Percentiles rank a stretch among this genome's conserved stretches.
These are phyloP conservation scores for Phytopythium kandeliae DNA, from an alignment of 352 stramenopile species.

Conservation along the genomic window DNA sequence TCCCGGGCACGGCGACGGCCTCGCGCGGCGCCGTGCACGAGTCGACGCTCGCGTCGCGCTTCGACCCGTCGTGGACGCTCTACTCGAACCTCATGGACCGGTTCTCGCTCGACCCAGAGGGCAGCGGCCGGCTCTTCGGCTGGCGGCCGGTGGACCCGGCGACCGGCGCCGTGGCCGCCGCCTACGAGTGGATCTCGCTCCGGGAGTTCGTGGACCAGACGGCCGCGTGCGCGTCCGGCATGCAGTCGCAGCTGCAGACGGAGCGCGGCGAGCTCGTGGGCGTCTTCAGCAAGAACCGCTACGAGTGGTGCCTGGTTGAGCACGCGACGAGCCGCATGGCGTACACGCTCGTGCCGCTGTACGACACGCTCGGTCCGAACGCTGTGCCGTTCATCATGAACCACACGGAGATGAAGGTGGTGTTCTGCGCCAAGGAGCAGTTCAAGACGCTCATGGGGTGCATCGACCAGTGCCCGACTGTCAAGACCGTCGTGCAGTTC, in stretches of 20 bases:
- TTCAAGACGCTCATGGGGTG: conserved; percentile 17
- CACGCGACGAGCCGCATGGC: conserved; percentile 18
- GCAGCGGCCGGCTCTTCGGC: conserved; percentile 35
- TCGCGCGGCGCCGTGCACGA: conserved; percentile 15
- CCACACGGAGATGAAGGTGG: conserved; percentile 23
- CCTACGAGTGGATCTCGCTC: conserved; percentile 21
- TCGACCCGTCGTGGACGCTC: conserved; percentile 31
- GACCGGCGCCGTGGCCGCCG: conserved; percentile 13
- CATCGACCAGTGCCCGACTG: conserved; percentile 14
- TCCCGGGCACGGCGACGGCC: conserved; percentile 2
- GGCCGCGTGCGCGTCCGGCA: conserved; percentile 11
- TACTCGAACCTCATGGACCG: conserved; percentile 37
- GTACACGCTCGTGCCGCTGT: conserved; percentile 12
- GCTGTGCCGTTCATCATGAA: no score
- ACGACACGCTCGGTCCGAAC: no score
- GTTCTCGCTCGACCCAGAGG: conserved; percentile 23
- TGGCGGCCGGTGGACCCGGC: conserved; percentile 23
- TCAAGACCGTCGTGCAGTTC: conserved; percentile 15
- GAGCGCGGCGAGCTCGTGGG: conserved; percentile 14
- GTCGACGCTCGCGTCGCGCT: conserved; percentile 7
- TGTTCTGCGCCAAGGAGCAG: conserved; percentile 23
- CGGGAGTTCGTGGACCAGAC: conserved; percentile 6
- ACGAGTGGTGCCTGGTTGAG: conserved; percentile 19
- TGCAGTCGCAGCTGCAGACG: conserved; percentile 11
- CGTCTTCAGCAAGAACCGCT: no score